These are phyloP conservation scores for Pontederia paniculata DNA, from an alignment of 176 grass and related monocot genomes.

Conservation along the genomic window DNA sequence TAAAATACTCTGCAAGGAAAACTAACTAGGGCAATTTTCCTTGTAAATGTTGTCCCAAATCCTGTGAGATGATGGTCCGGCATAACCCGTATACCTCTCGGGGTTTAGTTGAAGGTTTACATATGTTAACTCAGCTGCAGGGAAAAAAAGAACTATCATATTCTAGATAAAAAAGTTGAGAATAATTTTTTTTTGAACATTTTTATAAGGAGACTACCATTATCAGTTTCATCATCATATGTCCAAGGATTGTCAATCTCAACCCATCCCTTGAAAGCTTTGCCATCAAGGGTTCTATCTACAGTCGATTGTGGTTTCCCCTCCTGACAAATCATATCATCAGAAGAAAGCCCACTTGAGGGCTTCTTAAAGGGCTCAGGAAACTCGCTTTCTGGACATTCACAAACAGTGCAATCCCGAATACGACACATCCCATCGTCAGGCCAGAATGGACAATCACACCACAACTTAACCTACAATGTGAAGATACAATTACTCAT, in stretches of 20 bases:
- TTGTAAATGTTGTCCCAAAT: constrained; percentile 83
- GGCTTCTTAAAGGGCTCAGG: constrained; percentile 77
- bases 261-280: constrained; percentile 73
- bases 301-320: constrained; percentile 79
- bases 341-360: constrained; percentile 31
- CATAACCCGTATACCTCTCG: constrained; percentile 82
- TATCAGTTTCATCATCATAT: constrained; percentile 86
- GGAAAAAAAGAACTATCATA: constrained; percentile 7
- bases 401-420: constrained; percentile 84
- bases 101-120: constrained; percentile 90
- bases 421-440: constrained; percentile 91
- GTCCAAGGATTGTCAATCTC: constrained; percentile 98
- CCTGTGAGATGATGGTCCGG: constrained; percentile 52
- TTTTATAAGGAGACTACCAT: constrained; percentile 12
- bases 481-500: constrained; percentile 4
- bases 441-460: constrained; percentile 93
- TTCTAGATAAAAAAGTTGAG: constrained; percentile 5
- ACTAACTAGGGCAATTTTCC: constrained; percentile 75
- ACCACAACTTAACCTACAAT: constrained; percentile 88
- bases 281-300: constrained; percentile 83
- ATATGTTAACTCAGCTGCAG: constrained; percentile 88
- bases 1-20: background rate
- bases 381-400: constrained; percentile 91
- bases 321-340: constrained; percentile 72
- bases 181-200: constrained; percentile 3